Evolutionary conservation across 2,329 filamentous ascomycete species (phyloP).

Genomic region (Stachybotrys chartarum): DNA sequence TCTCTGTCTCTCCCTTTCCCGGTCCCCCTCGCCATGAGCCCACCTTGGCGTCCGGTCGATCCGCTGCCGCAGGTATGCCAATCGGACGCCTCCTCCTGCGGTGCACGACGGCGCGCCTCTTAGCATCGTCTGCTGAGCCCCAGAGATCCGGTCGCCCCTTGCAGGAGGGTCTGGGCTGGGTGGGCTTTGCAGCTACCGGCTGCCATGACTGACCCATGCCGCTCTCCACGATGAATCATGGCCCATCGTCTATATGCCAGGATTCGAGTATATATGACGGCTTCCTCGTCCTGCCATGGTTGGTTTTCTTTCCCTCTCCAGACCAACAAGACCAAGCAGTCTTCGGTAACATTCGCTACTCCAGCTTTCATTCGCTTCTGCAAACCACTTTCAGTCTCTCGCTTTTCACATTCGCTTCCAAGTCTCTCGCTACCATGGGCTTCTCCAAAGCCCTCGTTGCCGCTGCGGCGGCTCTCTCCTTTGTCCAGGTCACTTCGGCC

Average conservation of each 20-base stretch:
- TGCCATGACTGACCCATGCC: background rate
- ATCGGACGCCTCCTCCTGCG: background rate
- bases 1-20: no score
- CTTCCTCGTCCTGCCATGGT: background rate
- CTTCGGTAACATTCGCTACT: background rate
- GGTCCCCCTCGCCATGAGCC: background rate
- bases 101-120: background rate
- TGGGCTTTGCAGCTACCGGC: background rate
- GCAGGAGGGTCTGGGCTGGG: background rate
- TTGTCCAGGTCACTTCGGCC: conserved; percentile 29
- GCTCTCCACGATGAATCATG: background rate
- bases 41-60: background rate
- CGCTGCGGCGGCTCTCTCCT: conserved; percentile 29
- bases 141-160: background rate
- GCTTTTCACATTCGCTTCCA: conserved; percentile 2
- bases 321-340: background rate
- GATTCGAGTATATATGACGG: background rate
- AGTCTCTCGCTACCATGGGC: conserved; percentile 6
- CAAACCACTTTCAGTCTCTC: background rate
- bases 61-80: background rate
- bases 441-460: conserved; percentile 19
- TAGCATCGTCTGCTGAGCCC: background rate
- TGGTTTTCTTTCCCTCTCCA: background rate
- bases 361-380: background rate
- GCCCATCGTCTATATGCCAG: background rate